Conservation (phyloP, 2,329 filamentous ascomycete species). For the Byssoonygena ceratinophila region DNA sequence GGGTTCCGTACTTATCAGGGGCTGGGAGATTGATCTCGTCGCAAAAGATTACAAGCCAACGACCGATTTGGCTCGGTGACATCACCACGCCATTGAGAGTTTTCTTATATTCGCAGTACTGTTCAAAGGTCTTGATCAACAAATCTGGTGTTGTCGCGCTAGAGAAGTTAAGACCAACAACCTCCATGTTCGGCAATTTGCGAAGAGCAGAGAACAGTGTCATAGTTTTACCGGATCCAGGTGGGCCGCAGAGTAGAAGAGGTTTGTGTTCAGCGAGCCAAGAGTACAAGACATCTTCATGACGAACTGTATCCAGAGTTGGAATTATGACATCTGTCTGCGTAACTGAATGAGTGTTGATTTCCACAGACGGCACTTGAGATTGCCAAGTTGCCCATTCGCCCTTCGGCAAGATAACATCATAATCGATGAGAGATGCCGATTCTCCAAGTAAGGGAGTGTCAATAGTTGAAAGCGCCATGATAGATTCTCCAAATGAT, state of each 20-base stretch:
- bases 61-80: conserved; percentile 88
- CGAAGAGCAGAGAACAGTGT: conserved; percentile 94
- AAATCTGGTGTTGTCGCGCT: conserved; percentile 96
- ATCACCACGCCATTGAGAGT: conserved; percentile 92
- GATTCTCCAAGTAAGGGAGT: conserved; percentile 66
- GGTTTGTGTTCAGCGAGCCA: conserved; percentile 99
- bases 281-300: conserved; percentile 98
- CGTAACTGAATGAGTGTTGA: conserved; percentile 96
- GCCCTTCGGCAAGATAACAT: conserved; percentile 73
- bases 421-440: conserved; percentile 88
- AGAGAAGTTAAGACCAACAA: conserved; percentile 97
- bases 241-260: conserved; percentile 87
- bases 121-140: conserved; percentile 97
- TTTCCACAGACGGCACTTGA: conserved; percentile 85
- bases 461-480: conserved; percentile 73
- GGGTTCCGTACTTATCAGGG: conserved; percentile 93
- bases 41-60: conserved; percentile 97
- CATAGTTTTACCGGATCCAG: conserved; percentile 99
- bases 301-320: conserved; percentile 89
- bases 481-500: conserved; percentile 73
- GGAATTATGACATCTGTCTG: conserved; percentile 98
- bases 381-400: conserved; percentile 93
- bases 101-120: conserved; percentile 99
- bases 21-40: conserved; percentile 99
- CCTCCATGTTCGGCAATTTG: conserved; percentile 97